A percentile compares a stretch with the other conserved stretches of the same genome.
Evolutionary conservation across 73 alveolate genomes (phyloP).

Genomic region (Durusdinium trenchii): DNA sequence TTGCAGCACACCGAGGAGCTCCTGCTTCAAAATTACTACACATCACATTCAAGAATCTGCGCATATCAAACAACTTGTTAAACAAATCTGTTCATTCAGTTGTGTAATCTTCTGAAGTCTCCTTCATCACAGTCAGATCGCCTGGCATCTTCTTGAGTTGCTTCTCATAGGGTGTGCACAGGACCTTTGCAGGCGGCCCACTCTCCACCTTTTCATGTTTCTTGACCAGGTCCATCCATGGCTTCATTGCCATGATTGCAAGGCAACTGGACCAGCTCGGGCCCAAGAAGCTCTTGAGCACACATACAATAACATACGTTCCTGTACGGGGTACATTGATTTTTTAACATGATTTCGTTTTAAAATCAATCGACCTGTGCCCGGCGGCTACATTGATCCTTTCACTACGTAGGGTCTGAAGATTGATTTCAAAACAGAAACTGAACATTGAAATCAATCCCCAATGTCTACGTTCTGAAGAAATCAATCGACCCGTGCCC

Average conservation of each 20-base stretch:
- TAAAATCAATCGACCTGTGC: not conserved
- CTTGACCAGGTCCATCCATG: not conserved
- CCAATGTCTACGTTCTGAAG: not conserved
- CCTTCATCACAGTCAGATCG: not conserved
- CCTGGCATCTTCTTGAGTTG: constrained; percentile 14
- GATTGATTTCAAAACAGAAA: not conserved
- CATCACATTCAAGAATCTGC: too few relatives aligned
- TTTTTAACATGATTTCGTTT: not conserved
- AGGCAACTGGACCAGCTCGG: too few relatives aligned
- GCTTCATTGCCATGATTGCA: not conserved
- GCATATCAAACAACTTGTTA: not conserved
- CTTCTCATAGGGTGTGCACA: constrained; percentile 7
- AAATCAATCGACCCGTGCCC: not conserved
- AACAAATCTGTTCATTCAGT: not conserved
- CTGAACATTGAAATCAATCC: not conserved
- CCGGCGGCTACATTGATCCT: not conserved
- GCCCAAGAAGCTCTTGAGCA: too few relatives aligned
- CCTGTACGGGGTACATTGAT: not conserved
- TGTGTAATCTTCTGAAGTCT: not conserved
- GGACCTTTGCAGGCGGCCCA: not conserved
- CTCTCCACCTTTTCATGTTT: not conserved
- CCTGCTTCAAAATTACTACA: not conserved
- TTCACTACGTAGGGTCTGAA: not conserved
- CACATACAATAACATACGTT: not conserved
- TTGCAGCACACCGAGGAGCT: not conserved